phyloP scores from a whole-genome alignment of 768 basidiomycete species.

The Agrocybe pediades region DNA sequence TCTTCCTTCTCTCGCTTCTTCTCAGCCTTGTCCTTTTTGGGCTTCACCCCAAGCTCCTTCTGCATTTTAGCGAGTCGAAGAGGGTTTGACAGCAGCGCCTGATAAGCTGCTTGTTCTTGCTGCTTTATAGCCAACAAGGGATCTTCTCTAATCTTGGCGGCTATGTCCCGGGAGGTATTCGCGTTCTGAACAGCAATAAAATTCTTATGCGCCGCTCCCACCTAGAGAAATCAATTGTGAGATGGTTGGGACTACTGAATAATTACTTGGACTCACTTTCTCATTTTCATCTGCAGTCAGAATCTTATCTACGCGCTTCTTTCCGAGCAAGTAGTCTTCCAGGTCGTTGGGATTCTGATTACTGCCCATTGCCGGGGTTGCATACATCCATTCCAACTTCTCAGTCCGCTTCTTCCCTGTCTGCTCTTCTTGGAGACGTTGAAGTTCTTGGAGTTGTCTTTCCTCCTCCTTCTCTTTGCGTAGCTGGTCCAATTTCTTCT shows the following conservation, averaged over 20 bases:
- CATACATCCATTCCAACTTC: conserved; percentile 99
- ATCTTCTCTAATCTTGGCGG: conserved; percentile 95
- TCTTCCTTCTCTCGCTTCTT: conserved; percentile 52
- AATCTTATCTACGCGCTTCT: conserved; percentile 97
- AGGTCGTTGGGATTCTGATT: conserved; percentile 87
- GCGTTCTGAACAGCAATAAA: conserved; percentile 96
- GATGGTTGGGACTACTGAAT: background rate
- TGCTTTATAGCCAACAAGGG: conserved; percentile 97
- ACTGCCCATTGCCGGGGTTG: conserved; percentile 93
- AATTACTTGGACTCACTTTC: conserved; percentile 50
- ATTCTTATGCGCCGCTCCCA: conserved; percentile 86
- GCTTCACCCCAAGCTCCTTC: conserved; percentile 78
- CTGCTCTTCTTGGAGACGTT: conserved; percentile 91
- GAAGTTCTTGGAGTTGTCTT: conserved; percentile 93
- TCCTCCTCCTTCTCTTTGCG: conserved; percentile 99
- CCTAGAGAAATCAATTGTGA: conserved; percentile 36
- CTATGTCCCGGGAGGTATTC: conserved; percentile 84
- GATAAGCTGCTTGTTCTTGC: conserved; percentile 92
- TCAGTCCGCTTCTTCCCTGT: conserved; percentile 94
- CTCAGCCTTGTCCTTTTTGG: conserved; percentile 77
- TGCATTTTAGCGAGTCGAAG: conserved; percentile 82
- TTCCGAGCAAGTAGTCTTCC: conserved; percentile 95
- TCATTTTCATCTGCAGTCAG: conserved; percentile 90
- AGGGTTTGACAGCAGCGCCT: conserved; percentile 84
- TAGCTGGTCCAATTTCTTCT: conserved; percentile 96